These are phyloP conservation scores for Stipa capillata DNA, from an alignment of 176 grass and related monocot genomes.

Conservation along the genomic window DNA sequence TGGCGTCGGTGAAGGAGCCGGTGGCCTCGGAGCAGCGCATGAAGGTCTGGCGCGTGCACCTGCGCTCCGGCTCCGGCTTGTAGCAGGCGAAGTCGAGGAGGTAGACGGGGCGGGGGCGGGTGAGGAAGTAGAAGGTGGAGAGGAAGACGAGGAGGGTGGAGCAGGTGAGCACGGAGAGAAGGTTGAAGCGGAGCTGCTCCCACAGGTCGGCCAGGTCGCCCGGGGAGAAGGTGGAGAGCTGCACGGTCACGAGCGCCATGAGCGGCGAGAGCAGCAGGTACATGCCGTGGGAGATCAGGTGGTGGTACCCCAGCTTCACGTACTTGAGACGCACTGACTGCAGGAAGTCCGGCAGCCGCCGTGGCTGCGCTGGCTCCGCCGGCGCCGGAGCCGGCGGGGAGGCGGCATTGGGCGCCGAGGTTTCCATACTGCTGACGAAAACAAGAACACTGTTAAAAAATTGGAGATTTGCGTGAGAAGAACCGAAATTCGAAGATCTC, in stretches of 20 bases:
- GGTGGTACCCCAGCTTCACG: slow-evolving; percentile 91
- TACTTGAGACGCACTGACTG: slow-evolving; percentile 97
- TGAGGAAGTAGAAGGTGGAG: slow-evolving; percentile 93
- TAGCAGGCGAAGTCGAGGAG: slow-evolving; percentile 92
- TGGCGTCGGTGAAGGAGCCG: slow-evolving; percentile 62
- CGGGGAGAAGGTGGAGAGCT: slow-evolving; percentile 70
- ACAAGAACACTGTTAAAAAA: not conserved
- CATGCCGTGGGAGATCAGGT: slow-evolving; percentile 96
- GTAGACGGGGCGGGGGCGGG: slow-evolving; percentile 73
- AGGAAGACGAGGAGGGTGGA: slow-evolving; percentile 90
- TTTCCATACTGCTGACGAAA: slow-evolving; percentile 11
- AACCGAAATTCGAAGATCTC: slow-evolving; percentile 12
- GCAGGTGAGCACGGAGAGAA: slow-evolving; percentile 61
- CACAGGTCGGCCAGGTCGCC: slow-evolving; percentile 53
- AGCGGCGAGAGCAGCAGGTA: slow-evolving; percentile 77
- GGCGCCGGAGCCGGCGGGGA: not conserved
- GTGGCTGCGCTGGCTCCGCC: slow-evolving; percentile 1
- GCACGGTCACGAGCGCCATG: slow-evolving; percentile 57
- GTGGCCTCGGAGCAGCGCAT: slow-evolving; percentile 65
- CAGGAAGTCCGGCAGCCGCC: slow-evolving; percentile 67
- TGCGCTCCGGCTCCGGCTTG: slow-evolving; percentile 70
- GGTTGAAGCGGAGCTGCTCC: slow-evolving; percentile 77
- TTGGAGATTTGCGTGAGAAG: not conserved
- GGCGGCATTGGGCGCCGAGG: slow-evolving; percentile 18
- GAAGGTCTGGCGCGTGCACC: slow-evolving; percentile 74